These are phyloP conservation scores for Strobilomyces echinocephalus DNA, from an alignment of 768 basidiomycete species.

Conservation along the genomic window DNA sequence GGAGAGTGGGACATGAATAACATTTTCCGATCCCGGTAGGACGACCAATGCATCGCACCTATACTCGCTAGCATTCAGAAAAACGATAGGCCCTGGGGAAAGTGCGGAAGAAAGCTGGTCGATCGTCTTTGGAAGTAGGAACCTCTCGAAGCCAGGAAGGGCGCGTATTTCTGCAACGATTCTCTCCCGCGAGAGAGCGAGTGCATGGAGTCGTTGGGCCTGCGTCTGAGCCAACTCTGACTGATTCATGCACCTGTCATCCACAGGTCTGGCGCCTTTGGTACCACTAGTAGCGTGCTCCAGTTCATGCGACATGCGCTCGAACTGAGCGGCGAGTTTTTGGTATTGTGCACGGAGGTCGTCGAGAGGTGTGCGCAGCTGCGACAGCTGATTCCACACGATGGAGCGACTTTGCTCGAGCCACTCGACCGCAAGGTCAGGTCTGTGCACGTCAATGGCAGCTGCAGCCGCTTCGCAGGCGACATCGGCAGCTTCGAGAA, in stretches of 20 bases:
- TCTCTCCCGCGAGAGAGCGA: too few relatives aligned
- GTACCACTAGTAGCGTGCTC: neutral
- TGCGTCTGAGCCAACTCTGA: too few relatives aligned
- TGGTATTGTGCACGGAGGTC: neutral
- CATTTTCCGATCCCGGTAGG: neutral
- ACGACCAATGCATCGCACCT: neutral
- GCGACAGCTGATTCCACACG: neutral
- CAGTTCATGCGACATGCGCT: neutral
- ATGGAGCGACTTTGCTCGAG: slow-evolving; percentile 2
- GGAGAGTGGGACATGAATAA: neutral
- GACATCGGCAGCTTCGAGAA: neutral
- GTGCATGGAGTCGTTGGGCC: too few relatives aligned
- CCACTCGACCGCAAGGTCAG: slow-evolving; percentile 1
- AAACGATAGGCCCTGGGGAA: neutral
- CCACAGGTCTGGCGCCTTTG: too few relatives aligned
- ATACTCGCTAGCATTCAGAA: neutral
- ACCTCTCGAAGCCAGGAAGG: neutral
- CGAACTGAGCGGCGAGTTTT: neutral
- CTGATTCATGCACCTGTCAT: neutral
- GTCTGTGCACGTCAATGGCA: neutral
- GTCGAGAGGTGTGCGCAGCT: neutral
- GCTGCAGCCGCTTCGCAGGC: neutral
- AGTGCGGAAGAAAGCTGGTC: neutral
- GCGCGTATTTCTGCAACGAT: too few relatives aligned
- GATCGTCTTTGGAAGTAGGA: neutral